Percentiles rank a stretch among this genome's conserved stretches.
phyloP scores from a whole-genome alignment of 345 rosid species.

The Salix koriyanagi region DNA sequence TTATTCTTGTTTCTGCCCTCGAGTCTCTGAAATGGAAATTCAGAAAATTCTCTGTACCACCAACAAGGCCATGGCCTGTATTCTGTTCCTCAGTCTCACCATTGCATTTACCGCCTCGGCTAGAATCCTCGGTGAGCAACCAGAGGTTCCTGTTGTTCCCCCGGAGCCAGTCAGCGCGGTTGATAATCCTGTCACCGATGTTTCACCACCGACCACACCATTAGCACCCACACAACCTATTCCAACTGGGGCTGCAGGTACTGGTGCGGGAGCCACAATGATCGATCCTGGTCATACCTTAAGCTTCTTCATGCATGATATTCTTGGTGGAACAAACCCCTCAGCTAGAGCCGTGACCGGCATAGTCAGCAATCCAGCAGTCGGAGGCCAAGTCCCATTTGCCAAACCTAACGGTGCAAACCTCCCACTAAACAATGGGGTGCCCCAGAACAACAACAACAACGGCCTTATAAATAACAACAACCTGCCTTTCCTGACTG shows the following conservation, averaged over 20 bases:
- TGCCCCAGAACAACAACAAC: constrained; percentile 57
- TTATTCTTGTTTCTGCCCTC: not conserved
- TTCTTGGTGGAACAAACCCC: constrained; percentile 74
- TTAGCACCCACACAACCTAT: not conserved
- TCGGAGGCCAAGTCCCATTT: constrained; percentile 70
- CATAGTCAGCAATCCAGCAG: constrained; percentile 58
- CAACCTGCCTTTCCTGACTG: constrained; percentile 74
- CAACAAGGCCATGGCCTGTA: not conserved
- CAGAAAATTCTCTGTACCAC: not conserved
- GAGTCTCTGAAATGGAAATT: not conserved
- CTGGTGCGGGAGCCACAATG: not conserved
- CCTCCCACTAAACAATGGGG: constrained; percentile 61
- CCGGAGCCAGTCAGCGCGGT: not conserved
- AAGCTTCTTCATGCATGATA: constrained; percentile 76
- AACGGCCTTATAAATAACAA: constrained; percentile 69
- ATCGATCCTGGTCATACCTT: constrained; percentile 3
- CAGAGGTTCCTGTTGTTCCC: not conserved
- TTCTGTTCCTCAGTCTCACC: constrained; percentile 6
- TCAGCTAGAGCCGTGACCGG: constrained; percentile 71
- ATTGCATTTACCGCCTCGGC: constrained; percentile 7
- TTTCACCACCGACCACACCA: not conserved
- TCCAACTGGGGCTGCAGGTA: not conserved
- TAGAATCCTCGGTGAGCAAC: constrained; percentile 5
- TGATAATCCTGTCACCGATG: not conserved
- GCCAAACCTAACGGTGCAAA: constrained; percentile 82